Base-by-base conservation (phyloP, 2,329 filamentous ascomycete genomes). In the Xenoacremonium recifei region DNA sequence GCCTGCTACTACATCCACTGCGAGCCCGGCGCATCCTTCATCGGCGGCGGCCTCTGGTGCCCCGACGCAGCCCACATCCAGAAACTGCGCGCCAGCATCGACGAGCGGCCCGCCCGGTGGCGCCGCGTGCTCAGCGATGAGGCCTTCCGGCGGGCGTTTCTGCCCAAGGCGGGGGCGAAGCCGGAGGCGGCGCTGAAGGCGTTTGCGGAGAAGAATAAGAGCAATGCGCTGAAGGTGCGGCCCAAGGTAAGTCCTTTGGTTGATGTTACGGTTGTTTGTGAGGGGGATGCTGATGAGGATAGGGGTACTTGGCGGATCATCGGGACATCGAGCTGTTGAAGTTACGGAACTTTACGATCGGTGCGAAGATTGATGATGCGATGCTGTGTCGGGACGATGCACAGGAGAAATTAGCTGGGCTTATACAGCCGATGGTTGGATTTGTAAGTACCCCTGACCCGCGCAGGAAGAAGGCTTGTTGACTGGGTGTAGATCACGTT, bases 1-100 rank as follows among this genome's bases (percentile, higher is more conserved):
- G 90, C 90, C 6, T 85, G 82, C 59, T 96, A 96, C 68, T 96
- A 95, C 67, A 69, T 96, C 16, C 89, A 95, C 63, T 77, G 88
- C 50, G 80, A 92, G 61, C 89, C 90, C 10, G 73, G 72, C 3
- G 70, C 76, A 37, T 85, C 81, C 59, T 87, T 92, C 54, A 71
- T 95, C 31, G 90, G 87, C 44, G 89, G 88, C 35, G 90, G 91
- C 1, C 69, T 95, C 13, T 96, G 88, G 88, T 79, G 84, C 55
- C 88, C 89, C 2, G 86, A 89, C 39, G 77, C 79, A 2, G 68
- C 71, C 4, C 72, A 82, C n/a, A 69, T 93, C 12, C 76, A 76
- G 25, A 75, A 76, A 48, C 69, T 96, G 62, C 80, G 91, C 44
- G 74, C 76, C 21, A 85, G 84, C 60, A 85, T 96, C 60, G 87